phyloP scores from a whole-genome alignment of 1,139 yeast genomes.

The Debaryomyces robertsiae region DNA sequence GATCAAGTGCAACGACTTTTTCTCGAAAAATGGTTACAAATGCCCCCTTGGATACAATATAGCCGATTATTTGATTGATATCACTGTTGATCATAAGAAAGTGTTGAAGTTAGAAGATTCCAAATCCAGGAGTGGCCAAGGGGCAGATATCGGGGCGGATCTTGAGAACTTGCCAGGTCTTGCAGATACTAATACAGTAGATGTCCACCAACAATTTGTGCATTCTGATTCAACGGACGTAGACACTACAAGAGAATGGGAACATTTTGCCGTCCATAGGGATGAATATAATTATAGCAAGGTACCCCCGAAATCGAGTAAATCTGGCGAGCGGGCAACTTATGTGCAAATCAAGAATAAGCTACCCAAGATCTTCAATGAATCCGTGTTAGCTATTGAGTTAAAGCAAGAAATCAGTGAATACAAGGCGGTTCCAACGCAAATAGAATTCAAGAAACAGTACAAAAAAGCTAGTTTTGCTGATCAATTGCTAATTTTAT shows the following conservation, averaged over 20 bases:
- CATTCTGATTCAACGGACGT: conserved; percentile 31
- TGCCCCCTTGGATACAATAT: conserved; percentile 91
- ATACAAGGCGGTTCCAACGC: conserved; percentile 31
- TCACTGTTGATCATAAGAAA: conserved; percentile 67
- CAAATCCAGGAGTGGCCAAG: conserved; percentile 22
- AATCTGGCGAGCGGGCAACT: conserved; percentile 31
- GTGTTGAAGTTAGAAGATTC: conserved; percentile 24
- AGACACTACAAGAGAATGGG: conserved; percentile 83
- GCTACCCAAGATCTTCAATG: conserved; percentile 46
- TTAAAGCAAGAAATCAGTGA: conserved; percentile 51
- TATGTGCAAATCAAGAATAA: conserved; percentile 34
- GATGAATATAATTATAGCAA: conserved; percentile 55
- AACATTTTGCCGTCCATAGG: conserved; percentile 82
- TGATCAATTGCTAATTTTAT: conserved; percentile 67
- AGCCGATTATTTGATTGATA: conserved; percentile 90
- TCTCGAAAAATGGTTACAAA: conserved; percentile 70
- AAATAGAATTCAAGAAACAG: conserved; percentile 39
- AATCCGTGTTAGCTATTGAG: conserved; percentile 52
- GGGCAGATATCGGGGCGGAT: conserved; percentile 17
- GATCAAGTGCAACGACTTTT: conserved; percentile 70
- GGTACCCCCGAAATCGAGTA: conserved; percentile 20
- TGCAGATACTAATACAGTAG: conserved; percentile 26
- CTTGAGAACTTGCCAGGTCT: conserved; percentile 24
- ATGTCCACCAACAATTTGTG: conserved; percentile 43
- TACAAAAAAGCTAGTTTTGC: conserved; percentile 56